Base-by-base conservation (phyloP, 2,329 filamentous ascomycete genomes). In the Alternaria hordeiaustralica region DNA sequence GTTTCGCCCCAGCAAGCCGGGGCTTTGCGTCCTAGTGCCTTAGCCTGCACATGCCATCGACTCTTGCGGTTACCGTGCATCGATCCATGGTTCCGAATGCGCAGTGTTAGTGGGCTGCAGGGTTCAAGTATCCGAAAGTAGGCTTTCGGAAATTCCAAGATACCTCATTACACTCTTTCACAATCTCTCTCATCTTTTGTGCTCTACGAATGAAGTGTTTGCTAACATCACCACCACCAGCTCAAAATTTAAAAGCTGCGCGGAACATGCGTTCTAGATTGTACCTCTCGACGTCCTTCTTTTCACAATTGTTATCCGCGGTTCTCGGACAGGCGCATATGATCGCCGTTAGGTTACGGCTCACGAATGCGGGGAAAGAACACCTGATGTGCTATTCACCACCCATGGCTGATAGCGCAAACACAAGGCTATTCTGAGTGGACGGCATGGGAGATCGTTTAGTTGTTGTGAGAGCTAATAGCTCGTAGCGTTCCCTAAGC, bases 301-400 rank as follows among this genome's bases (percentile, higher is more conserved):
- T 6, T 23, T 25, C n/a, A 10, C 21, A n/a, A 23, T 25, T 12
- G 10, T 49, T 36, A 25, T 36, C 43, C 43, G 30, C 49, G 25
- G n/a, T 7, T 36, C 20, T 45, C 47, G 55, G 49, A 54, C 49
- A 53, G 30, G 18, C 47, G 47, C 55, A 44, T 23, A 26, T 41
- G 49, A 62, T 46, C 55, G 55, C 28, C 50, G 18, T 43, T 11
- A 21, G 21, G 23, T 18, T 20, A 36, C 12, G 28, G 30, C 20
- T 20, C 28, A 41, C 49, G 8, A 28, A 33, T 62, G 60, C 60
- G 60, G 55, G 55, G 60, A 59, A 41, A 33, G 21, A 20, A 33
- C 60, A 62, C 18, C 43, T 62, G 60, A 59, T 28, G 25, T 23
- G 45, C 28, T 46, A 26, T 36, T 50, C 23, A 41, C 44, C n/a